Evolutionary conservation across 768 basidiomycete species (phyloP).

Genomic region (Russula brevipes): DNA sequence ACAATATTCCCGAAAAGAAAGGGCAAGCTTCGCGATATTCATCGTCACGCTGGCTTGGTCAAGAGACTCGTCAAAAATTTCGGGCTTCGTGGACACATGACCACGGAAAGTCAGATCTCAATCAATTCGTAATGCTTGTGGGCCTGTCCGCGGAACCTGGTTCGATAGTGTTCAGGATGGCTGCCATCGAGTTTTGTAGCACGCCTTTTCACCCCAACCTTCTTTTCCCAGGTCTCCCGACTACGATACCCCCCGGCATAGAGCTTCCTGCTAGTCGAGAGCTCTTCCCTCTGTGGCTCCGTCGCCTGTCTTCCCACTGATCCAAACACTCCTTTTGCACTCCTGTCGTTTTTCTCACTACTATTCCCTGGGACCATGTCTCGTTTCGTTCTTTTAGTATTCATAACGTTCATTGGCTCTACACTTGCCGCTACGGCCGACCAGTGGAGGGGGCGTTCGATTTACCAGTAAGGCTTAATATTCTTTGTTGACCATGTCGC

Average conservation of each 20-base stretch:
- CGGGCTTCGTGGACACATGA: background rate
- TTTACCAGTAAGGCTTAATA: slow-evolving; percentile 58
- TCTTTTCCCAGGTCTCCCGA: no score
- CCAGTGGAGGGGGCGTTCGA: slow-evolving; percentile 70
- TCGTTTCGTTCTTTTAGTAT: slow-evolving; percentile 22
- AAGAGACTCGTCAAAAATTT: background rate
- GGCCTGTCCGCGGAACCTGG: background rate
- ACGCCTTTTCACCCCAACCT: no score
- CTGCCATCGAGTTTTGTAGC: no score
- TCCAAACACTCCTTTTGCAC: slow-evolving; percentile 2
- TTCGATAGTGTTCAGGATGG: no score
- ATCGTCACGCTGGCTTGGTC: background rate
- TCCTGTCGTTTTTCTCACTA: background rate
- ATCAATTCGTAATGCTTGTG: no score
- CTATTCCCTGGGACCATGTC: slow-evolving; percentile 6
- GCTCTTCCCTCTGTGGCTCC: background rate
- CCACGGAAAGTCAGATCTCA: background rate
- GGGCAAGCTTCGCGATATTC: no score
- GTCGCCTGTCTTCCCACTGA: background rate
- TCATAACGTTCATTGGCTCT: slow-evolving; percentile 30
- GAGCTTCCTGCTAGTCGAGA: slow-evolving; percentile 13
- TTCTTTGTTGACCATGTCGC: background rate
- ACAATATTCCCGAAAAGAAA: no score
- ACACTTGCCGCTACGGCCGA: slow-evolving; percentile 59
- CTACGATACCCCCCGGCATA: background rate